These are phyloP conservation scores for Choiromyces venosus DNA, from an alignment of 495 filamentous ascomycete genomes.

Conservation along the genomic window DNA sequence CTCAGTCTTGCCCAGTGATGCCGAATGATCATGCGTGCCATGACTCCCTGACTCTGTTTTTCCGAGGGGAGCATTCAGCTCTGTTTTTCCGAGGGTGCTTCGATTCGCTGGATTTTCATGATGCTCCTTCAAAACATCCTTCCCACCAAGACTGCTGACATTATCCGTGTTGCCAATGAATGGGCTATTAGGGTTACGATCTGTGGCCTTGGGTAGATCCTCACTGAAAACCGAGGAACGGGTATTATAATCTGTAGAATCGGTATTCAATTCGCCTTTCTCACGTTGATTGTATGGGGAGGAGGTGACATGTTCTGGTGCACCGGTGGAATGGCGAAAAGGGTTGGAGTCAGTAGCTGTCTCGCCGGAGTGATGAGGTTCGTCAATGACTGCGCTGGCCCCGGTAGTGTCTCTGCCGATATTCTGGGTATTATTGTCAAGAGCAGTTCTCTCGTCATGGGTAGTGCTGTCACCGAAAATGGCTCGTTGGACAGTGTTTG, in stretches of 20 bases:
- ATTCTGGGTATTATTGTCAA: background rate
- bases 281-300: background rate
- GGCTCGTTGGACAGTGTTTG: conserved; percentile 2
- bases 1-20: background rate
- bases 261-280: background rate
- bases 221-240: conserved; percentile 2
- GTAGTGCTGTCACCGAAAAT: conserved; percentile 14
- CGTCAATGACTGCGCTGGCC: background rate
- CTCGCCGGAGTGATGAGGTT: conserved; percentile 12
- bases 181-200: background rate
- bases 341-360: conserved; percentile 8
- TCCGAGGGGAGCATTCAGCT: background rate
- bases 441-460: background rate
- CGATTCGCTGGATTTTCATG: background rate
- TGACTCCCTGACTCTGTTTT: background rate
- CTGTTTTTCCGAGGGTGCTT: background rate
- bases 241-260: background rate
- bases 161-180: background rate
- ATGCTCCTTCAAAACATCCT: background rate
- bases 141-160: background rate
- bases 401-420: background rate
- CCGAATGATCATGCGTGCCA: background rate
- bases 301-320: background rate
- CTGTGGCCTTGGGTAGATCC: background rate
- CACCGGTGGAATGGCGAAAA: conserved; percentile 5